Conservation (phyloP, 495 filamentous ascomycete species). For the Lasiosphaeris hirsuta region DNA sequence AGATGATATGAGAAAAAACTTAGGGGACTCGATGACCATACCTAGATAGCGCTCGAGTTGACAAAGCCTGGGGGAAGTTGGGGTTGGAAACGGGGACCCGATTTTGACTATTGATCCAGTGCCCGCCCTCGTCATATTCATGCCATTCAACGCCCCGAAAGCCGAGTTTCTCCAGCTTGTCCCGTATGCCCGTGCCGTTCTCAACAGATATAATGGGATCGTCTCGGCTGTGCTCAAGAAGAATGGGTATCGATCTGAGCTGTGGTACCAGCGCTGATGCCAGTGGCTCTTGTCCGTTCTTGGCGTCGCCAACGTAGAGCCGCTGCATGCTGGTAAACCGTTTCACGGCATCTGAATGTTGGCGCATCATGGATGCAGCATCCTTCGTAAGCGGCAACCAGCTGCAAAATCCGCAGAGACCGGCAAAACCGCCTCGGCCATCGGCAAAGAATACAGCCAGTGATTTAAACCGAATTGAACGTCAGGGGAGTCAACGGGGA, state of each 20-base stretch:
- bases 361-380: not conserved
- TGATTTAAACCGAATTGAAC: not conserved
- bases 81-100: conserved; percentile 8
- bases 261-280: not conserved
- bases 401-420: not conserved
- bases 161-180: not conserved
- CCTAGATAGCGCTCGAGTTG: conserved; percentile 4
- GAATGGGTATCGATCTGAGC: conserved; percentile 5
- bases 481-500: not conserved
- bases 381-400: not conserved
- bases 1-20: conserved; percentile 5
- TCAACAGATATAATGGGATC: conserved; percentile 5
- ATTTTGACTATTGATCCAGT: conserved; percentile 18
- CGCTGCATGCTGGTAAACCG: conserved; percentile 1
- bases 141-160: conserved; percentile 3
- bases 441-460: not conserved
- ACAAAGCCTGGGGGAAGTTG: conserved; percentile 7
- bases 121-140: conserved; percentile 12
- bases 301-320: not conserved
- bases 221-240: conserved; percentile 9
- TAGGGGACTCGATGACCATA: conserved; percentile 6
- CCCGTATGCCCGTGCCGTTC: not conserved
- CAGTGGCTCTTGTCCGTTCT: not conserved
- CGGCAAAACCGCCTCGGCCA: not conserved
- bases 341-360: not conserved